These are phyloP conservation scores for Aspergillus hiratsukae DNA, from an alignment of 2,329 filamentous ascomycete genomes.

Conservation along the genomic window DNA sequence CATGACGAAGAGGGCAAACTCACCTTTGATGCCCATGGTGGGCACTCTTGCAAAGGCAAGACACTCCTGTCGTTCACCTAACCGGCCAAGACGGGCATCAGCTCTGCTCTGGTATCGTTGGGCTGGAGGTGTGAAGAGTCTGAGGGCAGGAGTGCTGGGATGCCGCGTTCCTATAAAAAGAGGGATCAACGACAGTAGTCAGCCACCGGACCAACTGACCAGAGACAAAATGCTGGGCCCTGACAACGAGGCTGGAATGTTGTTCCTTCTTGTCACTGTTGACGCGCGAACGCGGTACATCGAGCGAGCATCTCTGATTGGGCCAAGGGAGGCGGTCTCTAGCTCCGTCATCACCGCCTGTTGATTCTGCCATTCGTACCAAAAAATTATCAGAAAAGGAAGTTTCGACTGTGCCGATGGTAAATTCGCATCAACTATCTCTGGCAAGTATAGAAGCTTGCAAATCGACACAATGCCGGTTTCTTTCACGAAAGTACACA, in stretches of 20 bases:
- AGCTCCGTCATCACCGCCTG: slow-evolving; percentile 23
- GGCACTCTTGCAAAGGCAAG: slow-evolving; percentile 22
- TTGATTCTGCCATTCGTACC: slow-evolving; percentile 26
- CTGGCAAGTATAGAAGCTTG: background rate
- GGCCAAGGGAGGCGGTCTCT: slow-evolving; percentile 7
- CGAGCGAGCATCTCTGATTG: slow-evolving; percentile 13
- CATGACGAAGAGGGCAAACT: slow-evolving; percentile 3
- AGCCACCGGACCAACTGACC: slow-evolving; percentile 5
- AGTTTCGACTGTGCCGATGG: slow-evolving; percentile 5
- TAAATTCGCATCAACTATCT: background rate
- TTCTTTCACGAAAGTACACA: slow-evolving; percentile 75
- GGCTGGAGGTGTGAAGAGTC: slow-evolving; percentile 1
- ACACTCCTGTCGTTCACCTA: slow-evolving; percentile 27
- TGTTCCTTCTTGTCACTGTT: slow-evolving; percentile 20
- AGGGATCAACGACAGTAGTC: slow-evolving; percentile 7
- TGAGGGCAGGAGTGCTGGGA: slow-evolving; percentile 1
- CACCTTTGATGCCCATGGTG: slow-evolving; percentile 46
- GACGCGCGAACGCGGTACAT: slow-evolving; percentile 32
- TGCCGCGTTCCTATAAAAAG: background rate
- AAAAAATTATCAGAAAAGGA: slow-evolving; percentile 20
- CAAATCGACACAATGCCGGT: slow-evolving; percentile 59
- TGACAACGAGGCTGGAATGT: slow-evolving; percentile 30
- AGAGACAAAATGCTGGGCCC: slow-evolving; percentile 6
- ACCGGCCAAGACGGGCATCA: slow-evolving; percentile 18
- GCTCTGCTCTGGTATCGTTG: slow-evolving; percentile 2